phyloP scores from a whole-genome alignment of 306 rosid species.

The Macrotyloma uniflorum region DNA sequence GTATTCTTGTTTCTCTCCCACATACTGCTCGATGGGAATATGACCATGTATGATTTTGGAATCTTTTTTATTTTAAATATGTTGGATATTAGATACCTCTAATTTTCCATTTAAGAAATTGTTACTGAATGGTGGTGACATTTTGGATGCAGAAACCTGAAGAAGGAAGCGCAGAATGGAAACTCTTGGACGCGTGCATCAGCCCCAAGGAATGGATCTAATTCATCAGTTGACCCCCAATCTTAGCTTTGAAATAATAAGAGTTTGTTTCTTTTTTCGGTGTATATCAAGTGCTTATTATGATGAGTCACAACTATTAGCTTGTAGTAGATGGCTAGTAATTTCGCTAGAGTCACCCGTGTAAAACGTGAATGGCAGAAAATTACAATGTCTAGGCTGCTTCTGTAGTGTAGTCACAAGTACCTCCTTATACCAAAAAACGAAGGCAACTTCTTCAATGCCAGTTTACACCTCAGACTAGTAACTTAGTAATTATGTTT shows the following conservation, averaged over 20 bases:
- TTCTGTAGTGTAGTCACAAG: not conserved
- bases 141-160: slow-evolving; percentile 79
- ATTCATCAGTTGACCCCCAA: slow-evolving; percentile 30
- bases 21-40: slow-evolving; percentile 96
- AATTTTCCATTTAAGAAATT: slow-evolving; percentile 3
- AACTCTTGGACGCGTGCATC: slow-evolving; percentile 91
- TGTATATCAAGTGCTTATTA: slow-evolving; percentile 38
- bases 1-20: slow-evolving; percentile 99
- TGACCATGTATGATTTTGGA: slow-evolving; percentile 71
- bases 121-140: slow-evolving; percentile 20
- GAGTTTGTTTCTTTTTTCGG: slow-evolving; percentile 22
- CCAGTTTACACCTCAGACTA: too few species aligned
- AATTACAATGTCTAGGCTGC: slow-evolving; percentile 10
- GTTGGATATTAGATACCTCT: slow-evolving; percentile 2
- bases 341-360: slow-evolving; percentile 17
- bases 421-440: too few species aligned
- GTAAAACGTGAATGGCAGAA: slow-evolving; percentile 26
- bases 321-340: slow-evolving; percentile 25
- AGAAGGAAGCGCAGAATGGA: slow-evolving; percentile 99
- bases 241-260: not conserved
- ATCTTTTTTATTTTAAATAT: slow-evolving; percentile 3
- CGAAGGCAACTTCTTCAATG: too few species aligned
- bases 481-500: not conserved
- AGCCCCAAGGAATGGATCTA: slow-evolving; percentile 94
- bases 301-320: slow-evolving; percentile 21